Evolutionary conservation across 2,329 filamentous ascomycete genomes (phyloP), one percentile per base, ranked within the genome.

Genomic region (Sphaceloma murrayae): DNA sequence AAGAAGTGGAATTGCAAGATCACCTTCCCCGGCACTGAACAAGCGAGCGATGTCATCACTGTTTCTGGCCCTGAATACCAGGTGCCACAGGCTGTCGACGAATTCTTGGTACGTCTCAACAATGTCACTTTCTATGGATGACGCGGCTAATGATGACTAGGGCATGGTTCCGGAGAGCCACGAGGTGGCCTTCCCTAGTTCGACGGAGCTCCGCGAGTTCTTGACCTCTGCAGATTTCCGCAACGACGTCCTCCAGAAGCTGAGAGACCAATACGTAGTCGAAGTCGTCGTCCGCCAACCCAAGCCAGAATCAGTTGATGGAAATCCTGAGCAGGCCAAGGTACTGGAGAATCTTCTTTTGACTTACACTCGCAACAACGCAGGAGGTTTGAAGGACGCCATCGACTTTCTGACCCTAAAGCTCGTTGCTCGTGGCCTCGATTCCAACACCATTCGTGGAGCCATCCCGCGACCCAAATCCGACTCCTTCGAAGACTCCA

Each of bases 1-100:
- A 93, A 94, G 73, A 95, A 94, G 67, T 96, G 88, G 82, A 96
- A 96, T 64, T 98, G 91, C 79, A 96, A 96, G 70, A 93, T 98
- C 58, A 85, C 87, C 54, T 98, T 98, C 61, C 91, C 91, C 5
- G 94, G 88, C 66, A 96, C 91, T 7, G 91, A 98, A 63, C 84
- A 93, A 65, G 91, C 91, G 16, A 96, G 89, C 61, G 91, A 98
- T 58, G 83, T 93, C 58, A 87, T 98, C 43, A 93, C 83, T 13
- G 87, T 98, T 47, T 94, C 87, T 49, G 91, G 91, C 3, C 91
- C 91, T 39, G 89, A 96, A 67, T 98, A 93, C 75, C 91, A 96
- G 72, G 89, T 98, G 26, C 89, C 91, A 50, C 84, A 94, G 61
- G 94, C 89, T 55, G 87, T 95, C 39, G 91, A 98, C 62, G 87